Percentiles rank a stretch among this genome's conserved stretches.
phyloP scores from a whole-genome alignment of 176 grass and related monocot genomes.

The Phragmites australis region DNA sequence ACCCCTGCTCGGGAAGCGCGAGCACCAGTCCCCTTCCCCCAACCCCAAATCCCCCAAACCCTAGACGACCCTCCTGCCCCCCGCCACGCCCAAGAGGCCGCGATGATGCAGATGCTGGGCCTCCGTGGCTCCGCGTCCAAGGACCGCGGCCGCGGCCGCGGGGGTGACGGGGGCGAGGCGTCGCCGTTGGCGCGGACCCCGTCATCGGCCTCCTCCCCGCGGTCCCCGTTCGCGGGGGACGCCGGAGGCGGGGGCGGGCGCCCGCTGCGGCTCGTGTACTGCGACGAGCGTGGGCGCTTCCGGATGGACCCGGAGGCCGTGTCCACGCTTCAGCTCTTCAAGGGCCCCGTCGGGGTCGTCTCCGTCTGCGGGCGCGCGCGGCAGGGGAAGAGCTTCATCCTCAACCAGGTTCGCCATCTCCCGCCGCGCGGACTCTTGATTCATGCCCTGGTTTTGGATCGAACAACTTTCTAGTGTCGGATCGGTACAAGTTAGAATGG shows the following conservation, averaged over 20 bases:
- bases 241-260: conserved; percentile 31
- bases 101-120: conserved; percentile 75
- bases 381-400: conserved; percentile 88
- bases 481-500: background rate
- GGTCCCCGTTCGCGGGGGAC: background rate
- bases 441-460: background rate
- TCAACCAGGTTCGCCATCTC: conserved; percentile 55
- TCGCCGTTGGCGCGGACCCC: background rate
- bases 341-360: conserved; percentile 71
- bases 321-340: conserved; percentile 65
- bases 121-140: conserved; percentile 59
- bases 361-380: conserved; percentile 75
- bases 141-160: conserved; percentile 33
- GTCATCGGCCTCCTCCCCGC: conserved; percentile 16
- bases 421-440: background rate
- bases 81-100: background rate
- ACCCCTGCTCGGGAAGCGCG: background rate
- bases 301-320: conserved; percentile 78
- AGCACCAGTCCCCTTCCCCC: background rate
- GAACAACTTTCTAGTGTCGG: background rate
- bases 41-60: background rate
- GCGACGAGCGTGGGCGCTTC: conserved; percentile 65
- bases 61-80: background rate
- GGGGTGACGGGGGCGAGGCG: conserved; percentile 9
- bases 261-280: conserved; percentile 74